Conservation (phyloP, 495 filamentous ascomycete species). For the Tuber calosporum region DNA sequence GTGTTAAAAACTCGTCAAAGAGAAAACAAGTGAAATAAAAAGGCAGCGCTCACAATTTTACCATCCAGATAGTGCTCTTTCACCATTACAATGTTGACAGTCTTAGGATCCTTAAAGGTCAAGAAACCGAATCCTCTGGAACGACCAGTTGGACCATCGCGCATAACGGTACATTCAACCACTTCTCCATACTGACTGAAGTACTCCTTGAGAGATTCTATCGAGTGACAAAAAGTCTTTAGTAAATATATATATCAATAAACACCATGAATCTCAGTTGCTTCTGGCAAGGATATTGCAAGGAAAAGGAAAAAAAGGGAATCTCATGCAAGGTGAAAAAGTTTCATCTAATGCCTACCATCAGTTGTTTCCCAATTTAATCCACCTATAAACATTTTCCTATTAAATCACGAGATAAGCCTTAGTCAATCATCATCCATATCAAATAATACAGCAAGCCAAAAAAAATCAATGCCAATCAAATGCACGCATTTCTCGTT, state of each 20-base stretch:
- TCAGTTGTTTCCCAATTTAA: conserved; percentile 99
- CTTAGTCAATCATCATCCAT: conserved; percentile 36
- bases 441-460: conserved; percentile 36
- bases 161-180: conserved; percentile 95
- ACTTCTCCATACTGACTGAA: conserved; percentile 98
- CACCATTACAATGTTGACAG: conserved; percentile 98
- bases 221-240: conserved; percentile 3
- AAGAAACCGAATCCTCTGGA: conserved; percentile 95
- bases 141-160: conserved; percentile 85
- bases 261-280: conserved; percentile 9
- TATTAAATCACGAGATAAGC: conserved; percentile 44
- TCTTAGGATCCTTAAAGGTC: conserved; percentile 94
- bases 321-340: conserved; percentile 12
- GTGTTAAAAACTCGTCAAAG: conserved; percentile 15
- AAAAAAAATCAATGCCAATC: conserved; percentile 40
- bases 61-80: conserved; percentile 98
- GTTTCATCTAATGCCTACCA: conserved; percentile 55
- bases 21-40: background rate
- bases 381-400: conserved; percentile 99
- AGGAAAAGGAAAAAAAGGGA: conserved; percentile 5
- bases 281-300: conserved; percentile 10
- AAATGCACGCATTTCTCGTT: conserved; percentile 22
- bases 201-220: conserved; percentile 96
- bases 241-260: conserved; percentile 1
- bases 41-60: conserved; percentile 71